phyloP scores from a whole-genome alignment of 345 rosid genomes.

The Eutrema japonicum region DNA sequence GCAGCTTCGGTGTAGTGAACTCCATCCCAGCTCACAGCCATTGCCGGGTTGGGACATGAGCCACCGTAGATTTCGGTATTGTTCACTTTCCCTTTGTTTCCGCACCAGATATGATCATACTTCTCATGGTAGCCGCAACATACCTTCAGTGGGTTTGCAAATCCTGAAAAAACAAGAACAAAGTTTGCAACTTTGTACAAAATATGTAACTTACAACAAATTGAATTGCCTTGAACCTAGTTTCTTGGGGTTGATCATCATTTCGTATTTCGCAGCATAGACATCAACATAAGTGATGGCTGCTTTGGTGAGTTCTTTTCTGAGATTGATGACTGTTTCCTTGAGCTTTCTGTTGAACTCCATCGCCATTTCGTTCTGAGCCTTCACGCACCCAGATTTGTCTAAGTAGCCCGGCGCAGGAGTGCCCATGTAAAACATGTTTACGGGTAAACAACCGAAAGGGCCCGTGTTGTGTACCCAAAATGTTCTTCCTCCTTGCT shows the following conservation, averaged over 20 bases:
- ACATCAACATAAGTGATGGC: slow-evolving; percentile 83
- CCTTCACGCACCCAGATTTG: slow-evolving; percentile 70
- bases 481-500: slow-evolving; percentile 59
- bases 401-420: slow-evolving; percentile 74
- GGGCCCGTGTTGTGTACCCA: slow-evolving; percentile 93
- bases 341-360: slow-evolving; percentile 78
- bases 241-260: slow-evolving; percentile 65
- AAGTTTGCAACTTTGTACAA: not conserved
- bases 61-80: slow-evolving; percentile 58
- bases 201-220: not conserved
- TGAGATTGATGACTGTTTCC: slow-evolving; percentile 56
- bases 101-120: slow-evolving; percentile 67
- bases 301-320: slow-evolving; percentile 65
- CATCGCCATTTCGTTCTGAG: slow-evolving; percentile 72
- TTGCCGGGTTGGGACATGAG: slow-evolving; percentile 55
- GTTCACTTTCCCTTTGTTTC: slow-evolving; percentile 62
- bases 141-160: slow-evolving; percentile 58
- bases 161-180: slow-evolving; percentile 49
- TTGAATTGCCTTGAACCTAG: slow-evolving; percentile 52
- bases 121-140: slow-evolving; percentile 73
- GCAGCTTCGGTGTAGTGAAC: slow-evolving; percentile 73
- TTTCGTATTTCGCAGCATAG: slow-evolving; percentile 69
- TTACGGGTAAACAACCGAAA: slow-evolving; percentile 81
- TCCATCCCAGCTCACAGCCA: slow-evolving; percentile 69
- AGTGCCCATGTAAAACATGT: slow-evolving; percentile 65